These are phyloP conservation scores for Waltiozyma sp. DNA, from an alignment of 1,139 yeast species.

Conservation along the genomic window DNA sequence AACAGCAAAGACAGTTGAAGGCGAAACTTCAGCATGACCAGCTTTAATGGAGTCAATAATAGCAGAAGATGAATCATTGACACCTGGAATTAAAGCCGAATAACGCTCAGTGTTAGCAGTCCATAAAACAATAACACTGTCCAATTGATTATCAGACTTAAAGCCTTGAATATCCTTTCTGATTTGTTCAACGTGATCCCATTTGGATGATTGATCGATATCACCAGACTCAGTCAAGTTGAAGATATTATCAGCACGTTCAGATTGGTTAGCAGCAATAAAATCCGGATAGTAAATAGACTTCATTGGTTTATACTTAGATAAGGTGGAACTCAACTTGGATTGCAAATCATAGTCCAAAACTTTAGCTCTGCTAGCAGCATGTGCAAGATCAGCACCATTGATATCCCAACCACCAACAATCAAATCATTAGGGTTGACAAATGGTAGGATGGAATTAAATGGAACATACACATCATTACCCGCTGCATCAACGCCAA, in stretches of 20 bases:
- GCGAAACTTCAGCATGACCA: constrained; percentile 78
- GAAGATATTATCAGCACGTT: constrained; percentile 81
- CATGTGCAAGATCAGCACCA: constrained; percentile 56
- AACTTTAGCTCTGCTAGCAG: constrained; percentile 80
- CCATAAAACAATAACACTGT: constrained; percentile 87
- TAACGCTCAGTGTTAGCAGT: constrained; percentile 96
- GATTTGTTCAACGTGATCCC: constrained; percentile 84
- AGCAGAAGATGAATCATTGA: constrained; percentile 83
- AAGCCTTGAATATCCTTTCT: constrained; percentile 77
- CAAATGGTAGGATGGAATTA: constrained; percentile 80
- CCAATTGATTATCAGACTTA: constrained; percentile 62
- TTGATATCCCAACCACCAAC: constrained; percentile 95
- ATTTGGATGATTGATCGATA: constrained; percentile 51
- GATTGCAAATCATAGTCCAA: constrained; percentile 78
- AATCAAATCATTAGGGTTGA: constrained; percentile 81
- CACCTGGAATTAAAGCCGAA: constrained; percentile 65
- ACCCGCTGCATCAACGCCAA: constrained; percentile 75
- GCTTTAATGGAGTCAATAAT: constrained; percentile 61
- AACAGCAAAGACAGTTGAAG: constrained; percentile 86
- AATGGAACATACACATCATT: constrained; percentile 90
- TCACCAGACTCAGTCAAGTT: constrained; percentile 44
- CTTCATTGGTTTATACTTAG: constrained; percentile 59
- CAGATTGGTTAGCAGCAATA: constrained; percentile 90
- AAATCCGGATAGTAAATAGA: constrained; percentile 93
- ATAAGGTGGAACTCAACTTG: constrained; percentile 58